Conservation (phyloP, 768 basidiomycete species). For the Chalciporus chontae region DNA sequence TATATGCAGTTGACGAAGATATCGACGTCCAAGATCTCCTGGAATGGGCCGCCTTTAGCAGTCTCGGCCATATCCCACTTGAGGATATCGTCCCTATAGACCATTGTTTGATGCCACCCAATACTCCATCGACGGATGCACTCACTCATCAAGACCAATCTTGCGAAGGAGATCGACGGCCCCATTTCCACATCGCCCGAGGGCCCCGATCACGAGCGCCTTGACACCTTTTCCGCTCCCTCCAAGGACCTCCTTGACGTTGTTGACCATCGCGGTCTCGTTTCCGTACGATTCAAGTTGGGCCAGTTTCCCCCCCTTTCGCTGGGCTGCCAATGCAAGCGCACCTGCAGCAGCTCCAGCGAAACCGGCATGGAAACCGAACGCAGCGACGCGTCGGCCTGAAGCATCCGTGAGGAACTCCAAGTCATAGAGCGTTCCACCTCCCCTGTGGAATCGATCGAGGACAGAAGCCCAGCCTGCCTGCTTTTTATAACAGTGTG, state of each 20-base stretch:
- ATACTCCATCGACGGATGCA: conserved; percentile 11
- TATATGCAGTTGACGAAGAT: conserved; percentile 99
- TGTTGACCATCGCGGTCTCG: conserved; percentile 77
- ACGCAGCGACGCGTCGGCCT: conserved; percentile 93
- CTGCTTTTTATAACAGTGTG: conserved; percentile 96
- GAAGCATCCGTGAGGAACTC: conserved; percentile 87
- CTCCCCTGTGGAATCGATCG: conserved; percentile 77
- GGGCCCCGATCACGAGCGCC: conserved; percentile 92
- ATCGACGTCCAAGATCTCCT: conserved; percentile 93
- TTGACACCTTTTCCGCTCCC: conserved; percentile 70
- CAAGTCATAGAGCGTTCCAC: conserved; percentile 87
- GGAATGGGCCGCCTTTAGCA: conserved; percentile 93
- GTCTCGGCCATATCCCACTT: conserved; percentile 99
- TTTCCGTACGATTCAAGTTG: conserved; percentile 77
- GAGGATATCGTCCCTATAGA: conserved; percentile 77
- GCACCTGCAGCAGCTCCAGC: conserved; percentile 95
- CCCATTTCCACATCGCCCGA: conserved; percentile 92
- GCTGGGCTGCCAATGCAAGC: conserved; percentile 70
- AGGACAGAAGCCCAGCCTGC: conserved; percentile 89
- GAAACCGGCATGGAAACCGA: conserved; percentile 97
- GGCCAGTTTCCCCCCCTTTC: conserved; percentile 58
- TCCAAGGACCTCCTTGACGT: conserved; percentile 63
- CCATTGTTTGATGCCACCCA: background rate
- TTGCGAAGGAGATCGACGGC: conserved; percentile 95
- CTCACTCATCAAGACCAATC: conserved; percentile 92